Percentiles rank a stretch among this genome's conserved stretches.
Evolutionary conservation across 495 filamentous ascomycete genomes (phyloP).

Genomic region (Hypoxylon lienhwacheense): DNA sequence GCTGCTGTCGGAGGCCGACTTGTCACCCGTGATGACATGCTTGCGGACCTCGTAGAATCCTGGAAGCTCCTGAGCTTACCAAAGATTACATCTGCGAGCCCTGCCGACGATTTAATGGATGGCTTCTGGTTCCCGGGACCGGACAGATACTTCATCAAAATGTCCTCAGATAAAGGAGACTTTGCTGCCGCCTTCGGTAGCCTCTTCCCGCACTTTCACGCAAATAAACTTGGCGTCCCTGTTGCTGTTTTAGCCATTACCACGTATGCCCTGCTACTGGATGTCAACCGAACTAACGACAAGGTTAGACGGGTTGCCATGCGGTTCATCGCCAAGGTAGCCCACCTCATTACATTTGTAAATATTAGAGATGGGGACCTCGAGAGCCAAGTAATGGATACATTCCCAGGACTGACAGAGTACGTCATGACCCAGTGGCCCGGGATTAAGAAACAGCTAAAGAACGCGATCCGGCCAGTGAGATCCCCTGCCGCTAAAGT

Average conservation of each 20-base stretch:
- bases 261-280: constrained; percentile 47
- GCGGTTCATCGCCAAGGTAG: constrained; percentile 32
- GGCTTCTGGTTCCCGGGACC: constrained; percentile 32
- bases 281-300: constrained; percentile 30
- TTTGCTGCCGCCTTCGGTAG: constrained; percentile 37
- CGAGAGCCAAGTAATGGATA: not conserved
- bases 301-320: constrained; percentile 18
- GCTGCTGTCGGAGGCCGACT: constrained; percentile 32
- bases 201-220: constrained; percentile 38
- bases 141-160: constrained; percentile 14
- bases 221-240: constrained; percentile 32
- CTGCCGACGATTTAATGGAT: constrained; percentile 16
- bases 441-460: constrained; percentile 16
- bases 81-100: not conserved
- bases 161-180: constrained; percentile 15
- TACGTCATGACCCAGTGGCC: constrained; percentile 35
- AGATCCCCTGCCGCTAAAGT: constrained; percentile 20
- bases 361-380: constrained; percentile 13
- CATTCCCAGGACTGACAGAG: constrained; percentile 17
- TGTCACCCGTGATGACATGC: constrained; percentile 37
- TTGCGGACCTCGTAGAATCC: constrained; percentile 45
- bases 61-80: constrained; percentile 44
- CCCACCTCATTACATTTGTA: constrained; percentile 26
- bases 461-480: not conserved
- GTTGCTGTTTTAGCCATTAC: constrained; percentile 41